These are phyloP conservation scores for Nematocida parisii DNA, from an alignment of 371 early-diverging fungal genomes.

Conservation along the genomic window DNA sequence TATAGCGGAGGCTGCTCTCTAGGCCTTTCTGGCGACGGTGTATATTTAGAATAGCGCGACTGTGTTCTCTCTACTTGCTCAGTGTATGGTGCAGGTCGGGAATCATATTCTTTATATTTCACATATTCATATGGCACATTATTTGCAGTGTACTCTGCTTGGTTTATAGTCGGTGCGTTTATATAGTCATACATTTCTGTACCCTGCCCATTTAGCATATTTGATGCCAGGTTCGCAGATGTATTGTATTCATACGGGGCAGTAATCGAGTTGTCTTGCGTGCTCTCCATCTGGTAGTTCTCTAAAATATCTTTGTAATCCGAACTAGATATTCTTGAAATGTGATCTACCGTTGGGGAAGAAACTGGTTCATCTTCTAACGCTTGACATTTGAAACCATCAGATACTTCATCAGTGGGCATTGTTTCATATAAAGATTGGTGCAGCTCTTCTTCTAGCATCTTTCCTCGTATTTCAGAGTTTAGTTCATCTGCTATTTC, in stretches of 20 bases:
- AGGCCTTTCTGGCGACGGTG: too few relatives aligned
- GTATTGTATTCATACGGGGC: neutral
- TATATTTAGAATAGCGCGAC: too few relatives aligned
- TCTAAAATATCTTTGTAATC: neutral
- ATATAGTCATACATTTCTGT: neutral
- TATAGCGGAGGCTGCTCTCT: too few relatives aligned
- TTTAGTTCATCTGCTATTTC: constrained; percentile 9
- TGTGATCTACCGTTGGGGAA: constrained; percentile 10
- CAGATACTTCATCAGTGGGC: neutral
- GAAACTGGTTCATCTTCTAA: neutral
- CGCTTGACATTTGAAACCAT: neutral
- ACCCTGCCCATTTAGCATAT: constrained; percentile 3
- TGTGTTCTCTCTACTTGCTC: too few relatives aligned
- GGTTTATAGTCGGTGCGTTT: neutral
- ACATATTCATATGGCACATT: neutral
- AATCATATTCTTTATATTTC: too few relatives aligned
- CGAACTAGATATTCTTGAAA: constrained; percentile 31
- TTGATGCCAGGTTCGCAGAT: neutral
- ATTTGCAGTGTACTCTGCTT: neutral
- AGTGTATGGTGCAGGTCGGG: too few relatives aligned
- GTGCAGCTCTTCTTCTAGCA: constrained; percentile 12
- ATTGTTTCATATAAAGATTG: constrained; percentile 26
- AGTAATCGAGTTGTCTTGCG: neutral
- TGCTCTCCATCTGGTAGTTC: constrained; percentile 1
- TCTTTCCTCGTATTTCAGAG: neutral